These are phyloP conservation scores for Parathielavia appendiculata DNA, from an alignment of 495 filamentous ascomycete genomes.

Conservation along the genomic window DNA sequence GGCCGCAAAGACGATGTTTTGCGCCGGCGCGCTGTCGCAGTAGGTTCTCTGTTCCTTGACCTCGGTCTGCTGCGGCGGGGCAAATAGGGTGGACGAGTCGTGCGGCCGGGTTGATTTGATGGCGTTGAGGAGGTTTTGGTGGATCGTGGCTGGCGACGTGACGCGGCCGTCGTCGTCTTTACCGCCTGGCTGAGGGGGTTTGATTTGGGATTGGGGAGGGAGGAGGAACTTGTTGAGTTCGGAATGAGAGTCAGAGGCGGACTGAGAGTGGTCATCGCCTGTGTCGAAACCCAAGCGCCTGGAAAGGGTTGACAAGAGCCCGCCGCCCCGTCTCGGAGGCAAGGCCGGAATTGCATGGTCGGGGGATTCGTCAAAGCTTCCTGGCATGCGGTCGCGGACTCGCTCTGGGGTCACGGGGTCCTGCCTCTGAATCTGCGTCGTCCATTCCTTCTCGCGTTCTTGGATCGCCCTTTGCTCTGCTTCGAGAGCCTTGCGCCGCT, in stretches of 20 bases:
- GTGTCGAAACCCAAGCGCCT: constrained; percentile 61
- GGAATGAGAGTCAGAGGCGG: constrained; percentile 25
- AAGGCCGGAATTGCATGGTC: constrained; percentile 35
- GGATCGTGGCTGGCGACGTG: constrained; percentile 51
- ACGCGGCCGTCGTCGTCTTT: constrained; percentile 39
- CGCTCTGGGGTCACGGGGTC: constrained; percentile 29
- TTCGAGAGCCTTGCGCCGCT: constrained; percentile 69
- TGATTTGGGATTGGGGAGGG: constrained; percentile 9
- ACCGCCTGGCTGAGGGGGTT: not conserved
- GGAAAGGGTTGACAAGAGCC: constrained; percentile 59
- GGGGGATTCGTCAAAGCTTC: constrained; percentile 57
- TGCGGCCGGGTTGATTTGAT: constrained; percentile 77
- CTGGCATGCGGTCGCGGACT: constrained; percentile 25
- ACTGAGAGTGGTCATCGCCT: constrained; percentile 23
- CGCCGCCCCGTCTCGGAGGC: constrained; percentile 11
- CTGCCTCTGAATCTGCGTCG: constrained; percentile 33
- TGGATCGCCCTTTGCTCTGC: constrained; percentile 64
- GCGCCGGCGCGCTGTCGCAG: constrained; percentile 76
- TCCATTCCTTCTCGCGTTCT: constrained; percentile 53
- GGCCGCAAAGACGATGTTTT: constrained; percentile 71
- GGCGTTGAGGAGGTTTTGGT: constrained; percentile 69
- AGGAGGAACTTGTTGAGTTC: constrained; percentile 40
- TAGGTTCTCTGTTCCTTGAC: constrained; percentile 84
- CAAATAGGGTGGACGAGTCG: constrained; percentile 64
- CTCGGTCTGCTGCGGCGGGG: constrained; percentile 61